A percentile compares a stretch with the other conserved stretches of the same genome.
phyloP scores from a whole-genome alignment of 805 yeast species.

The Monosporozyma yasuniensis region DNA sequence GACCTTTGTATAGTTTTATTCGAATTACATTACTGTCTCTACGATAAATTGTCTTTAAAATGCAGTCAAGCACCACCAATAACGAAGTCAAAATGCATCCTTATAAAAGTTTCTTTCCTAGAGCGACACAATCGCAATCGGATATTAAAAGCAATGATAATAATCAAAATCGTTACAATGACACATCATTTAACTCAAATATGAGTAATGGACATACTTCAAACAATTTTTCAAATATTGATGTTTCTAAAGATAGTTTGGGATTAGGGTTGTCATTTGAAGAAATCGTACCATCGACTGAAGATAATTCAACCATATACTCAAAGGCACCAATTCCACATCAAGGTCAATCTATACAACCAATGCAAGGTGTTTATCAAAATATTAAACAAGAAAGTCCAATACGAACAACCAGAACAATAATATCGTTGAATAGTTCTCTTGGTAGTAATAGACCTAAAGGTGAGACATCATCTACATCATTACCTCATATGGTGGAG shows the following conservation, averaged over 20 bases:
- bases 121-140: conserved; percentile 5
- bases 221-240: neutral
- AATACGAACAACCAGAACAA: neutral
- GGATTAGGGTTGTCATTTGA: neutral
- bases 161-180: neutral
- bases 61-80: neutral
- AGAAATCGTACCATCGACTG: neutral
- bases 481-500: neutral
- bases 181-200: neutral
- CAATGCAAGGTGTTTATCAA: neutral
- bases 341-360: neutral
- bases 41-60: neutral
- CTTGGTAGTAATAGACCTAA: neutral
- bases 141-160: conserved; percentile 2
- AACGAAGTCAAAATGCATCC: conserved; percentile 7
- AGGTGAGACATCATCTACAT: neutral
- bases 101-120: conserved; percentile 6
- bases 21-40: neutral
- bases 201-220: neutral
- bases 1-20: neutral
- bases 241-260: neutral
- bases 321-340: neutral
- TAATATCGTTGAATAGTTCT: neutral
- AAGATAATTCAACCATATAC: neutral
- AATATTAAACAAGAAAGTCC: neutral